Evolutionary conservation across 139 green algal genomes (phyloP).

Genomic region (Pseudopediastrum boryanum): DNA sequence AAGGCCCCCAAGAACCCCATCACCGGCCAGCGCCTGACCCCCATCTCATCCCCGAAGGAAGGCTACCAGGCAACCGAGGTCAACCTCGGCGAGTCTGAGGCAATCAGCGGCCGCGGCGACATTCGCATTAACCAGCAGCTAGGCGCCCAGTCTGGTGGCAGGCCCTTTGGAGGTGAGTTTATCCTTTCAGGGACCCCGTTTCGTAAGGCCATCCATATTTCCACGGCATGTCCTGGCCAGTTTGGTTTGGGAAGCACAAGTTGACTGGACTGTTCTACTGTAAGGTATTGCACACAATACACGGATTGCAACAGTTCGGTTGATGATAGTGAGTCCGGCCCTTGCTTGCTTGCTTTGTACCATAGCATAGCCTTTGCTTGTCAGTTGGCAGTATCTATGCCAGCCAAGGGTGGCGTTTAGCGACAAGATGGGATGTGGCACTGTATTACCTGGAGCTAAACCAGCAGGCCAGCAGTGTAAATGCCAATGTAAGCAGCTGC

Average conservation of each 20-base stretch:
- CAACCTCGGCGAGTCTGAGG: too few species aligned
- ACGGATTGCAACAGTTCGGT: background rate
- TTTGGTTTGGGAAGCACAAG: background rate
- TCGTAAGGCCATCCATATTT: background rate
- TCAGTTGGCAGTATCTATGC: too few species aligned
- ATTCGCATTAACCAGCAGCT: conserved; percentile 30
- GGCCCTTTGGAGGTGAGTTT: conserved; percentile 21
- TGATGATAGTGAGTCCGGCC: background rate
- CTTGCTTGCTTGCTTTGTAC: background rate
- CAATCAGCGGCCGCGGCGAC: too few species aligned
- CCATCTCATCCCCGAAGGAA: conserved; percentile 17
- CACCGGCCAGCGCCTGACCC: conserved; percentile 32
- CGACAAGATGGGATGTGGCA: too few species aligned
- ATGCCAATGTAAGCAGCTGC: too few species aligned
- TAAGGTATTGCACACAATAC: background rate
- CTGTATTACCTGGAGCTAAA: too few species aligned
- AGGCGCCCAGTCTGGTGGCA: background rate
- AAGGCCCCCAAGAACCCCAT: conserved; percentile 42
- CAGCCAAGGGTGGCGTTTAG: too few species aligned
- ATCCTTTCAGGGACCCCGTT: background rate
- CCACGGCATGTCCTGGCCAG: background rate
- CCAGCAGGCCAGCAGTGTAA: too few species aligned
- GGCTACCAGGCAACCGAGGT: conserved; percentile 26
- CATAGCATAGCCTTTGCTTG: too few species aligned
- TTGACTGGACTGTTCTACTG: background rate